These are phyloP conservation scores for Litchi chinensis DNA, from an alignment of 345 rosid species.

Conservation along the genomic window DNA sequence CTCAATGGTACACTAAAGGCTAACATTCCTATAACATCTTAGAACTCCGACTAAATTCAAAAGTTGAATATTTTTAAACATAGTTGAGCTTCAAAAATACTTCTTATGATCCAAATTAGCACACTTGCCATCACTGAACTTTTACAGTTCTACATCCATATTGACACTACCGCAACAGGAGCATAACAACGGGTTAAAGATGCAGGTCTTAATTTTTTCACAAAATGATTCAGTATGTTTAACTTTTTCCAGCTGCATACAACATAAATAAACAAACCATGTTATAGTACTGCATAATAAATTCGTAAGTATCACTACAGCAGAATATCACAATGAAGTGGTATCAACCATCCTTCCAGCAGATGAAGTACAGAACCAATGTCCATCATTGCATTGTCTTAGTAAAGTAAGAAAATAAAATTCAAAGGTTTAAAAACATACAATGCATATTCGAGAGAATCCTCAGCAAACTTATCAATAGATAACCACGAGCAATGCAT, in stretches of 20 bases:
- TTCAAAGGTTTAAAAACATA: slow-evolving; percentile 34
- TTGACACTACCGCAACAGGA: background rate
- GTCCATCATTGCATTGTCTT: too few species aligned
- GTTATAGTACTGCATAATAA: background rate
- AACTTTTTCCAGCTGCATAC: background rate
- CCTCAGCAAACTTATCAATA: slow-evolving; percentile 57
- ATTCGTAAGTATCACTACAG: too few species aligned
- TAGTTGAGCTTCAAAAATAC: background rate
- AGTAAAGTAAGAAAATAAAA: too few species aligned
- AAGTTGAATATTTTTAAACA: too few species aligned
- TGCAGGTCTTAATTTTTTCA: background rate
- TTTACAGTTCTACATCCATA: background rate
- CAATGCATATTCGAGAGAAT: slow-evolving; percentile 66
- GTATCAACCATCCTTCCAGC: too few species aligned
- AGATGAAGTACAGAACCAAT: too few species aligned
- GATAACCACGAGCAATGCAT: too few species aligned
- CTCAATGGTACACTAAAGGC: too few species aligned
- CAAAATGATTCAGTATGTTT: background rate
- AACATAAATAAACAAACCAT: background rate
- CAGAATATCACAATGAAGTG: too few species aligned
- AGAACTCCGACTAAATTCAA: too few species aligned
- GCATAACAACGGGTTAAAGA: background rate
- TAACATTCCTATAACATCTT: too few species aligned
- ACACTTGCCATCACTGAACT: background rate
- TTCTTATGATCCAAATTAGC: background rate